phyloP scores from a whole-genome alignment of 257 asterid species.

The Ilex aquifolium region DNA sequence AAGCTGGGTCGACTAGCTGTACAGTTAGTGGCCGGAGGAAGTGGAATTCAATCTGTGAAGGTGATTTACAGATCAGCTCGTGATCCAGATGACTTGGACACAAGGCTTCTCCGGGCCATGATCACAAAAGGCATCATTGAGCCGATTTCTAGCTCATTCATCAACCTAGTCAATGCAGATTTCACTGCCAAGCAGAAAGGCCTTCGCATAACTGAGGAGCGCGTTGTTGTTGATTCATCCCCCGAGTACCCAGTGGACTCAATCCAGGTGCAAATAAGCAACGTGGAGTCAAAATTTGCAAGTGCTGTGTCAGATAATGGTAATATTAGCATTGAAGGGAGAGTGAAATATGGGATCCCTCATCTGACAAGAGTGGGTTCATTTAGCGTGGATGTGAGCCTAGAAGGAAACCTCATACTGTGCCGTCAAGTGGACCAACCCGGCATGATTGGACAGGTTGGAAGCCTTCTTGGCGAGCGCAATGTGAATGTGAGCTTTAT shows the following conservation, averaged over 20 bases:
- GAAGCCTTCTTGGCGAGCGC: conserved; percentile 69
- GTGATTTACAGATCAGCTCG: conserved; percentile 73
- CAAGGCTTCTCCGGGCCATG: conserved; percentile 96
- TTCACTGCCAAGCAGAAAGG: conserved; percentile 95
- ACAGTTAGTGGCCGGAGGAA: conserved; percentile 85
- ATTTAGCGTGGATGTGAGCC: conserved; percentile 71
- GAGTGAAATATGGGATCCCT: conserved; percentile 71
- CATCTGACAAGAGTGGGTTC: conserved; percentile 81
- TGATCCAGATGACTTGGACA: conserved; percentile 83
- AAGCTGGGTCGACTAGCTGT: conserved; percentile 87
- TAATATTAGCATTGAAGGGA: conserved; percentile 65
- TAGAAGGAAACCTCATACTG: conserved; percentile 78
- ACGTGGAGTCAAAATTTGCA: conserved; percentile 64
- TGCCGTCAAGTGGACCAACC: conserved; percentile 96
- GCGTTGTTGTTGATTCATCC: conserved; percentile 51
- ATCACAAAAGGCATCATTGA: conserved; percentile 89
- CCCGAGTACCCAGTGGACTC: conserved; percentile 66
- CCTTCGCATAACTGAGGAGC: conserved; percentile 79
- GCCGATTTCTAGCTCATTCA: conserved; percentile 75
- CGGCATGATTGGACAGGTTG: conserved; percentile 93
- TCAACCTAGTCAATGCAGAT: conserved; percentile 97
- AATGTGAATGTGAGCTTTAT: conserved; percentile 94
- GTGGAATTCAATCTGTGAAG: conserved; percentile 82
- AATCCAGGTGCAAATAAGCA: conserved; percentile 70
- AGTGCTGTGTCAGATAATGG: conserved; percentile 74